Evolutionary conservation across 371 early-diverging fungal species (phyloP).

Genomic region (Apophysomyces sp.): DNA sequence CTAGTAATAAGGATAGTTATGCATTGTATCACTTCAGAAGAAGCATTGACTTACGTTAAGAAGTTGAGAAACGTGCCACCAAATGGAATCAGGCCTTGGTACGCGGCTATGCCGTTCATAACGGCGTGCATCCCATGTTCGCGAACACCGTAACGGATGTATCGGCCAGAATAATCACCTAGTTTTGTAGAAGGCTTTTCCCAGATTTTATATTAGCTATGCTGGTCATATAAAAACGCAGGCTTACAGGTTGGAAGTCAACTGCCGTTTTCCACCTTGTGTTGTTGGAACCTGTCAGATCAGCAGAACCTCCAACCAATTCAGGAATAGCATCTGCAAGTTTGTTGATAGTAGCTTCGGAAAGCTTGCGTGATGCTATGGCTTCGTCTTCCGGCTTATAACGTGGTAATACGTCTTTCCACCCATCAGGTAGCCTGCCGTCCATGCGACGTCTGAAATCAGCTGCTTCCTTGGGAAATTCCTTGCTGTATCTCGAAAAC

Average conservation of each 20-base stretch:
- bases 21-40: background rate
- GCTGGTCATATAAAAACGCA: background rate
- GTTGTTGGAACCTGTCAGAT: constrained; percentile 97
- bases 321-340: constrained; percentile 81
- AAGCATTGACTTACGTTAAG: constrained; percentile 62
- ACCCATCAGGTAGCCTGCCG: constrained; percentile 75
- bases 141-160: constrained; percentile 97
- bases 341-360: constrained; percentile 82
- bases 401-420: constrained; percentile 71
- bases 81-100: constrained; percentile 89
- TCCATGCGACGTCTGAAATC: constrained; percentile 80
- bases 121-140: constrained; percentile 99
- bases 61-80: constrained; percentile 98
- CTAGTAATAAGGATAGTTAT: background rate
- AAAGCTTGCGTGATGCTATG: constrained; percentile 92
- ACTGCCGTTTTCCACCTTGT: constrained; percentile 94
- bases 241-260: constrained; percentile 84
- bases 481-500: constrained; percentile 61
- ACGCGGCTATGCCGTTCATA: constrained; percentile 94
- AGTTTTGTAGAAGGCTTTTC: constrained; percentile 55
- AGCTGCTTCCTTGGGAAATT: constrained; percentile 66
- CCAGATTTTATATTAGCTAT: background rate
- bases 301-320: constrained; percentile 98
- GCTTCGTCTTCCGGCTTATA: constrained; percentile 80
- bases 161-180: constrained; percentile 87